These are phyloP conservation scores for Cyberlindnera maclurae DNA, from an alignment of 805 yeast genomes.

Conservation along the genomic window DNA sequence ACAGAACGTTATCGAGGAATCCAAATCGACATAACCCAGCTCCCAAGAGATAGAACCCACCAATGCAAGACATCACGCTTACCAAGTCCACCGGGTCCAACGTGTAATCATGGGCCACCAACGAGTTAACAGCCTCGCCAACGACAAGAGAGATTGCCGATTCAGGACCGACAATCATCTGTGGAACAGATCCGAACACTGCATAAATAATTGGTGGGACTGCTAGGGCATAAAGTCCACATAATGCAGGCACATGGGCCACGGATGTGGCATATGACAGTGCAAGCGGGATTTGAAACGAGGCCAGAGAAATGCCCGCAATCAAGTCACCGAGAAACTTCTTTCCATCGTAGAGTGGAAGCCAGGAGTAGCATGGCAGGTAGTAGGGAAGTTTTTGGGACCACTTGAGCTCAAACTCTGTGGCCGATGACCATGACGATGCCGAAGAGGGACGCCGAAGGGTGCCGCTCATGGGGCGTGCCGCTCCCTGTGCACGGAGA, in stretches of 20 bases:
- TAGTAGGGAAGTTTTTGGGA: constrained; percentile 45
- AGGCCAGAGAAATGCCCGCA: constrained; percentile 84
- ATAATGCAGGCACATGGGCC: constrained; percentile 75
- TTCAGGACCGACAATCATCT: constrained; percentile 88
- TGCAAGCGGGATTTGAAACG: constrained; percentile 86
- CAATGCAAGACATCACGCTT: constrained; percentile 61
- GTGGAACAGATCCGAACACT: constrained; percentile 78
- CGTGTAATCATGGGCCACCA: constrained; percentile 34
- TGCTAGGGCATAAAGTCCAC: constrained; percentile 72
- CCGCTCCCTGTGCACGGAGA: constrained; percentile 4
- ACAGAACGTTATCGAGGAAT: constrained; percentile 71
- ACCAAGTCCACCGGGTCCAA: constrained; percentile 49
- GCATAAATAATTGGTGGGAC: constrained; percentile 76
- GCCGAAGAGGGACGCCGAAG: not conserved
- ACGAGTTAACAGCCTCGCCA: constrained; percentile 69
- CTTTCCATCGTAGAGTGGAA: constrained; percentile 38
- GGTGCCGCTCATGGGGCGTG: constrained; percentile 4
- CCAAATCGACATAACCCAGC: constrained; percentile 84
- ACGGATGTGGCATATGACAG: constrained; percentile 67
- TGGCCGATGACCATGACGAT: constrained; percentile 6
- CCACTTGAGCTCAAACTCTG: constrained; percentile 10
- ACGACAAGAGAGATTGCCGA: constrained; percentile 79
- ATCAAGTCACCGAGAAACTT: constrained; percentile 53
- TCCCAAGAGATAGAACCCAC: constrained; percentile 66
- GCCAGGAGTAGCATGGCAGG: constrained; percentile 63